Conservation (phyloP, 371 early-diverging fungal genomes). For the Mucor sp. region DNA sequence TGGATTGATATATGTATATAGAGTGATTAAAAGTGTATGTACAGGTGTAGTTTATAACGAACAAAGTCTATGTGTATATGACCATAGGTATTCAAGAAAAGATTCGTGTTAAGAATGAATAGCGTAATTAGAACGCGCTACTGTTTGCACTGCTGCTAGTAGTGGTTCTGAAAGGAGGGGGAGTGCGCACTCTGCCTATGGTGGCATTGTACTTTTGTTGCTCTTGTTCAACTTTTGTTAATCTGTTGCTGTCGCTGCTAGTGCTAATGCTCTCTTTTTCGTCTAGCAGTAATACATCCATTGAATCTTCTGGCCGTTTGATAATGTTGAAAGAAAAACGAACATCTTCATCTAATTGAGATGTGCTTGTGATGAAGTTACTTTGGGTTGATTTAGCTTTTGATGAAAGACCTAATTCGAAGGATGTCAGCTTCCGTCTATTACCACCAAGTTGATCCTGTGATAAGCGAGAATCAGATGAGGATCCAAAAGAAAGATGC, state of each 20-base stretch:
- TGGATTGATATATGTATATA: not conserved
- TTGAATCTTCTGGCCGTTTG: not conserved
- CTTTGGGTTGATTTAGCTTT: not conserved
- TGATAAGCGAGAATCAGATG: not conserved
- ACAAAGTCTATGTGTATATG: not conserved
- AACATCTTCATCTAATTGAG: not conserved
- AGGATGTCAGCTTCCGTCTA: not conserved
- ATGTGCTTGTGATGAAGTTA: not conserved
- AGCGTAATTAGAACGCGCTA: not conserved
- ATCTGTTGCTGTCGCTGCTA: not conserved
- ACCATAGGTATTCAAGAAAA: not conserved
- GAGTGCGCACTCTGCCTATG: conserved; percentile 23
- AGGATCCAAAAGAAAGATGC: conserved; percentile 4
- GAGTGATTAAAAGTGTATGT: not conserved
- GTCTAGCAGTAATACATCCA: not conserved
- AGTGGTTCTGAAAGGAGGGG: conserved; percentile 2
- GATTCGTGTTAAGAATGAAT: not conserved
- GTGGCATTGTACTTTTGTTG: conserved; percentile 32
- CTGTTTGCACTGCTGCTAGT: not conserved
- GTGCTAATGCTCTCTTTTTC: not conserved
- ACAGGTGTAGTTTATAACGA: not conserved
- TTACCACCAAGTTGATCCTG: not conserved
- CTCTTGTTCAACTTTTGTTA: conserved; percentile 28
- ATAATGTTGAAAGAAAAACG: not conserved
- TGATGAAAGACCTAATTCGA: not conserved